phyloP scores from a whole-genome alignment of 495 filamentous ascomycete species.

The Penicillium ochrochloron region DNA sequence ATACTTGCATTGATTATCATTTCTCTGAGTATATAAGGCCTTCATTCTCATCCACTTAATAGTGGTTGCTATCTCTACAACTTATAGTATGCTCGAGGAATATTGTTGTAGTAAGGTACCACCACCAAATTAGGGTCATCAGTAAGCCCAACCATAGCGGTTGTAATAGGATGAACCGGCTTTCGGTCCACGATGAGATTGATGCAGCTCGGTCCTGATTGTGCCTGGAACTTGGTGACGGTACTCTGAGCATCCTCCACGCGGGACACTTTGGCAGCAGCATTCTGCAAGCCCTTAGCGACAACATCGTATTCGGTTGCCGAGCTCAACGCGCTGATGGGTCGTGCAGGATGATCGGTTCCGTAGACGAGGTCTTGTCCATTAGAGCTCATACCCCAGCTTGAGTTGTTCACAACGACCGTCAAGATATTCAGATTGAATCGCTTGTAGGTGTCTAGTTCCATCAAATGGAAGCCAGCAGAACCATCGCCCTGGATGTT shows the following conservation, averaged over 20 bases:
- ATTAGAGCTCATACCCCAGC: conserved; percentile 38
- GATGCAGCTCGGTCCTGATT: conserved; percentile 28
- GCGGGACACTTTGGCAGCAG: conserved; percentile 14
- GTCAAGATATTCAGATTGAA: conserved; percentile 33
- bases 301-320: conserved; percentile 33
- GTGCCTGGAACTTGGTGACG: conserved; percentile 17
- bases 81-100: not conserved
- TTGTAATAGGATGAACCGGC: conserved; percentile 28
- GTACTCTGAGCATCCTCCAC: conserved; percentile 23
- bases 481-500: conserved; percentile 36
- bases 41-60: not conserved
- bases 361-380: conserved; percentile 36
- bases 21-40: not conserved
- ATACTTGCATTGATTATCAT: not conserved
- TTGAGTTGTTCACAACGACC: conserved; percentile 35
- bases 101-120: not conserved
- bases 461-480: conserved; percentile 37
- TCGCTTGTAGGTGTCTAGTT: conserved; percentile 36
- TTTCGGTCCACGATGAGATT: conserved; percentile 34
- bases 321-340: conserved; percentile 29
- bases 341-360: conserved; percentile 18
- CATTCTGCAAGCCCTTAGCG: conserved; percentile 31
- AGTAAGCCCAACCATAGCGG: not conserved
- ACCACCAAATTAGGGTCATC: not conserved
- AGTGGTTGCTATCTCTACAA: not conserved